Base-by-base conservation (phyloP, 345 rosid genomes). In the Gossypium longicalyx region DNA sequence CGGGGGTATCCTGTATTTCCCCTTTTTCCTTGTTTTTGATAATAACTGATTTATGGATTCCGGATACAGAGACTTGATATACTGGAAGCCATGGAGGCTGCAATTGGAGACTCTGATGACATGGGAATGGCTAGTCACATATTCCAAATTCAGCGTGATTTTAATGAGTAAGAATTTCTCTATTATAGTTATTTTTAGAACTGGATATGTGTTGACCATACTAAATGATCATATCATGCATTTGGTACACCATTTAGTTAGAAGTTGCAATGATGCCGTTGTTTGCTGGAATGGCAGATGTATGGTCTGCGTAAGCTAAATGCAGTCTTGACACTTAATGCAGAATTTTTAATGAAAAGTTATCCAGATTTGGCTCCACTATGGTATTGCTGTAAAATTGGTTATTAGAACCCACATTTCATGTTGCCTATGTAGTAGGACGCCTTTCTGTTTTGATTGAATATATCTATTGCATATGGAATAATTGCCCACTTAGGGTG, bases 31-130 rank as follows among this genome's bases (percentile, higher is more conserved):
- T 66, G 57, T 48, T 53, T 56, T 44, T 3, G 7, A 52, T 16
- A n/a, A 60, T n/a, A 59, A 47, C 72, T 78, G 74, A 78, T 67
- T 45, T 53, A 64, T 74, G 59, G 48, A 54, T 72, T 76, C 19
- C 22, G 67, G 64, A 75, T 80, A 65, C 89, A 94, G 97, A 88
- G 98, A 79, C 77, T 94, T 63, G 86, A 92, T 75, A 83, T 94
- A 69, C 80, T 94, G 83, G 95, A 92, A 87, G 87, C 87, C 74
- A 59, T 92, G 78, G 97, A 91, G 85, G 83, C 85, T 81, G 85
- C 83, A 72, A 67, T 86, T 65, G 94, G 85, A 66, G 88, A 89
- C 44, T 53, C 81, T 20, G 83, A 59, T 29, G 82, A 73, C 74
- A 12, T 81, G 29, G 83, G 80, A 82, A 78, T 76, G 23, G 73